These are phyloP conservation scores for Hebeloma cylindrosporum DNA, from an alignment of 768 basidiomycete species.

Conservation along the genomic window DNA sequence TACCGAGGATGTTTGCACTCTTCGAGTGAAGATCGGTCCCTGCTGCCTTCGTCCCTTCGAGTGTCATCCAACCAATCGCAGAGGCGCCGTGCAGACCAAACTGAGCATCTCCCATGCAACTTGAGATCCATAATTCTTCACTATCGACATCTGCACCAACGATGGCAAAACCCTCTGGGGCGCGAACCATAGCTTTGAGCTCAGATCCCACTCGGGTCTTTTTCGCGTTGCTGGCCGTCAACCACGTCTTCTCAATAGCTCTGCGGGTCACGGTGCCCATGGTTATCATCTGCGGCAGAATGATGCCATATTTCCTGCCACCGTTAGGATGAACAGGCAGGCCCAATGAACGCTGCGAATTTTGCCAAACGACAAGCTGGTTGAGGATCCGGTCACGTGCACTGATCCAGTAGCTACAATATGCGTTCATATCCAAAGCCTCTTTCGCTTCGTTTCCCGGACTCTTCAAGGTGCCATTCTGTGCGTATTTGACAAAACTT, in stretches of 20 bases:
- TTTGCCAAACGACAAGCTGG: slow-evolving; percentile 91
- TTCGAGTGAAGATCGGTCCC: slow-evolving; percentile 98
- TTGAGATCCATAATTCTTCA: slow-evolving; percentile 98
- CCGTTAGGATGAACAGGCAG: slow-evolving; percentile 31
- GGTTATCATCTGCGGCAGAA: slow-evolving; percentile 92
- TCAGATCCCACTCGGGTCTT: slow-evolving; percentile 97
- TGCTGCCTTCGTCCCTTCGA: slow-evolving; percentile 93
- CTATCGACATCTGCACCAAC: slow-evolving; percentile 99
- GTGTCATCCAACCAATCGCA: slow-evolving; percentile 98
- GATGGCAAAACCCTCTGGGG: slow-evolving; percentile 89
- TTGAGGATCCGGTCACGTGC: slow-evolving; percentile 88
- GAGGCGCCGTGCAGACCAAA: slow-evolving; percentile 96
- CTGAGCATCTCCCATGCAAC: slow-evolving; percentile 97
- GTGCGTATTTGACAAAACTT: slow-evolving; percentile 83
- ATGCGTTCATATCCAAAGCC: slow-evolving; percentile 88
- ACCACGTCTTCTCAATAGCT: slow-evolving; percentile 97
- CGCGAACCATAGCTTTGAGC: slow-evolving; percentile 96
- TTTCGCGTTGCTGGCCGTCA: slow-evolving; percentile 98
- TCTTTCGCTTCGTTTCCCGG: slow-evolving; percentile 78
- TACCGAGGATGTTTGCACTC: slow-evolving; percentile 89
- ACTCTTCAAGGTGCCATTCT: slow-evolving; percentile 84
- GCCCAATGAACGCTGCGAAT: slow-evolving; percentile 50
- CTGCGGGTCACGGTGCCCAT: slow-evolving; percentile 99
- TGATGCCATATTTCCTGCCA: slow-evolving; percentile 76
- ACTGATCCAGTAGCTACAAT: slow-evolving; percentile 98